A percentile compares a stretch with the other conserved stretches of the same genome.
These are phyloP conservation scores for Zea mays DNA, from an alignment of 176 grass and related monocot species.

Conservation along the genomic window Zm-B73-REFERENCE-NAM-5.0 NC_050097.1:191247501-191248000, in stretches of 20 bases:
- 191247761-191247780: slow-evolving; percentile 56
- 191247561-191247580: slow-evolving; percentile 56
- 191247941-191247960: slow-evolving; percentile 42
- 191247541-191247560: slow-evolving; percentile 55
- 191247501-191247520: slow-evolving; percentile 91
- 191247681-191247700: slow-evolving; percentile 65
- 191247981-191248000: slow-evolving; percentile 58
- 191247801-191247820: slow-evolving; percentile 74
- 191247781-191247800: slow-evolving; percentile 50
- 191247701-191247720: slow-evolving; percentile 84
- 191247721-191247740: slow-evolving; percentile 48
- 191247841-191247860: slow-evolving; percentile 31
- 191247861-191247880: slow-evolving; percentile 17
- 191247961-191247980: slow-evolving; percentile 44
- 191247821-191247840: slow-evolving; percentile 70
- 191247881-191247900: slow-evolving; percentile 1
- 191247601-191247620: slow-evolving; percentile 99
- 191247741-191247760: slow-evolving; percentile 57
- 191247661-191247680: slow-evolving; percentile 47
- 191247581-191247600: slow-evolving; percentile 72
- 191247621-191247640: slow-evolving; percentile 96
- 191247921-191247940: slow-evolving; percentile 24
- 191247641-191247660: slow-evolving; percentile 53
- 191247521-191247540: slow-evolving; percentile 61
- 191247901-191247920: slow-evolving; percentile 26